phyloP scores from a whole-genome alignment of 805 yeast genomes.

The Candida sonorensis region DNA sequence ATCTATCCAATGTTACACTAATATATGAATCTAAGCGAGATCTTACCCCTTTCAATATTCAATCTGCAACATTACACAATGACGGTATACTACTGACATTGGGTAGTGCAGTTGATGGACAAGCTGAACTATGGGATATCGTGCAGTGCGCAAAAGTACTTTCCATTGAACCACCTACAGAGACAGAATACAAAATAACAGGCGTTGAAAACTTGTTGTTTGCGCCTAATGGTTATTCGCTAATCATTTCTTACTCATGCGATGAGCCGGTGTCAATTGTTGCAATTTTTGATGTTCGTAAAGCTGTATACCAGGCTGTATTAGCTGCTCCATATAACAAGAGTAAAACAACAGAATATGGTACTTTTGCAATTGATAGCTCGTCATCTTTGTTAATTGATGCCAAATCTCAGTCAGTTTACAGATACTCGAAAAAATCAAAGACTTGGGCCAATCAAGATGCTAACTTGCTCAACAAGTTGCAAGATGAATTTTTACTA shows the following conservation, averaged over 20 bases:
- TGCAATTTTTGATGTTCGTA: conserved; percentile 2
- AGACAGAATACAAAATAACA: neutral
- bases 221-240: conserved; percentile 62
- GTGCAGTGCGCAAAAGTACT: conserved; percentile 32
- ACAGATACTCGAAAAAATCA: conserved; percentile 16
- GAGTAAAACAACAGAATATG: neutral
- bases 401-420: conserved; percentile 4
- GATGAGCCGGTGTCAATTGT: conserved; percentile 1
- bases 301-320: conserved; percentile 4
- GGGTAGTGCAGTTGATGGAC: conserved; percentile 27
- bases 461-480: neutral
- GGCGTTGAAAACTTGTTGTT: conserved; percentile 34
- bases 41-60: neutral
- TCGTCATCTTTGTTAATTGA: conserved; percentile 12
- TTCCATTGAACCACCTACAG: conserved; percentile 16
- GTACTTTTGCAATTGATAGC: conserved; percentile 8
- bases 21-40: neutral
- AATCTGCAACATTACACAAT: conserved; percentile 24
- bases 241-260: conserved; percentile 19
- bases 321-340: no score
- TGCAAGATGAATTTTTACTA: neutral
- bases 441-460: conserved; percentile 14
- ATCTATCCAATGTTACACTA: neutral
- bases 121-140: conserved; percentile 33
- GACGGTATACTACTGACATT: conserved; percentile 33